Conservation (phyloP, 306 rosid genomes). For the Hippophae gyantsensis region DNA sequence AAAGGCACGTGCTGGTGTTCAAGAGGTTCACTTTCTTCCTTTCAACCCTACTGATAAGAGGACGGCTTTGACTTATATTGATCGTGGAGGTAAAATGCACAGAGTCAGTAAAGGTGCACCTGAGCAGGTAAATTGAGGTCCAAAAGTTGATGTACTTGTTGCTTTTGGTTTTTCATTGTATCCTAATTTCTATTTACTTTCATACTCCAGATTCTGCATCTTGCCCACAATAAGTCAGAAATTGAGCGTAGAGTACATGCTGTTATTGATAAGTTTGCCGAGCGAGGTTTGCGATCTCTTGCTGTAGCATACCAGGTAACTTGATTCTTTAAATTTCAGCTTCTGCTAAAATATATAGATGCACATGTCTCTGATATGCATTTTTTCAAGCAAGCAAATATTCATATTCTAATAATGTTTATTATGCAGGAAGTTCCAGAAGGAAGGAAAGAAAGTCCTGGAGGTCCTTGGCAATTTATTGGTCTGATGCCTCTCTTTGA, state of each 20-base stretch:
- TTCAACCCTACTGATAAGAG: conserved; percentile 97
- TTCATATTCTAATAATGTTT: not conserved
- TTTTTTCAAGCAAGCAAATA: not conserved
- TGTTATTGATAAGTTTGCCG: conserved; percentile 90
- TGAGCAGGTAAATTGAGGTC: conserved; percentile 59
- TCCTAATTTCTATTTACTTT: conserved; percentile 12
- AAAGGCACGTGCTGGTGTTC: conserved; percentile 91
- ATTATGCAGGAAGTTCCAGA: conserved; percentile 83
- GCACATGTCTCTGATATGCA: not conserved
- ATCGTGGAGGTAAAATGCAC: conserved; percentile 76
- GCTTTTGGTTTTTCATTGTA: conserved; percentile 13
- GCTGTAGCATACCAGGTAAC: conserved; percentile 93
- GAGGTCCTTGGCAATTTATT: conserved; percentile 92
- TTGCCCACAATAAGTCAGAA: conserved; percentile 79
- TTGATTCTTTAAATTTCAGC: conserved; percentile 1
- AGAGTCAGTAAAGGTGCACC: conserved; percentile 99
- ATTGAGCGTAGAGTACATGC: conserved; percentile 88
- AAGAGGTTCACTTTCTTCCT: conserved; percentile 94
- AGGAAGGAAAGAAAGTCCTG: conserved; percentile 83
- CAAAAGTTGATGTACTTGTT: not conserved
- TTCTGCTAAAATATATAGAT: not conserved
- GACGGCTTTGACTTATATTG: conserved; percentile 88
- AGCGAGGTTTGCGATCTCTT: conserved; percentile 92
- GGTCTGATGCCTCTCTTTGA: conserved; percentile 95
- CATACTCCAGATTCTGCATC: conserved; percentile 62